Evolutionary conservation across 192 early-diverging fungal species (phyloP), one percentile per base, ranked within the genome.

Genomic region (Irineochytrium annulatum): DNA sequence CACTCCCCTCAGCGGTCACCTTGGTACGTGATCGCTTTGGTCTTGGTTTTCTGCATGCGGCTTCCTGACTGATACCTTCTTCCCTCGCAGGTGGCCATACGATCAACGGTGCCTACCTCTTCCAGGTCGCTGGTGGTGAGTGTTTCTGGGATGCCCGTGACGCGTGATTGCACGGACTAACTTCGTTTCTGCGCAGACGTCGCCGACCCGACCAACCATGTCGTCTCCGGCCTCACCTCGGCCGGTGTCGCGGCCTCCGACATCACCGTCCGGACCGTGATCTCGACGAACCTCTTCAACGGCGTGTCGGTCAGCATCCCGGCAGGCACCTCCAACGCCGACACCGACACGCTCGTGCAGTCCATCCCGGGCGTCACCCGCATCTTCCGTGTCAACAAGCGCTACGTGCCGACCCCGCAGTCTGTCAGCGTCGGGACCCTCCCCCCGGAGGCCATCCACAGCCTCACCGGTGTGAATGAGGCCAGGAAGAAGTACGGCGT

Each of bases 401-500:
- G 3, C 26, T 11, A 2, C 24, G 49, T 19, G 24, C 48, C 30
- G 30, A 3, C 14, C 60, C 60, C 19, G 5, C 4, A 62, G 19
- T 33, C 29, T 14, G 14, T 4, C 16, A 17, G 22, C 5, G 4
- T 17, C 6, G 11, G 6, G 8, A 32, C 46, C 24, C 5, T 24
- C 46, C 5, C 31, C 8, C 5, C 20, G 14, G 53, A 55, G 30
- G 27, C 27, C 53, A 55, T 55, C 44, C 68, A 70, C 60, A 39
- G 14, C 49, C 34, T 68, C 45, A 72, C 71, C 43, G 72, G 72
- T 55, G 72, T 74, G 2, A 34, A 30, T 1, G 39, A 57, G 5
- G 52, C 37, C 1, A 52, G 59, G n/a, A 34, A 66, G 3, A 32
- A 43, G 28, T 34, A 73, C n/a, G 65, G 65, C 3, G 17, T 57